These are phyloP conservation scores for Verticillium nonalfalfae DNA, from an alignment of 2,329 filamentous ascomycete genomes.

Conservation along the genomic window DNA sequence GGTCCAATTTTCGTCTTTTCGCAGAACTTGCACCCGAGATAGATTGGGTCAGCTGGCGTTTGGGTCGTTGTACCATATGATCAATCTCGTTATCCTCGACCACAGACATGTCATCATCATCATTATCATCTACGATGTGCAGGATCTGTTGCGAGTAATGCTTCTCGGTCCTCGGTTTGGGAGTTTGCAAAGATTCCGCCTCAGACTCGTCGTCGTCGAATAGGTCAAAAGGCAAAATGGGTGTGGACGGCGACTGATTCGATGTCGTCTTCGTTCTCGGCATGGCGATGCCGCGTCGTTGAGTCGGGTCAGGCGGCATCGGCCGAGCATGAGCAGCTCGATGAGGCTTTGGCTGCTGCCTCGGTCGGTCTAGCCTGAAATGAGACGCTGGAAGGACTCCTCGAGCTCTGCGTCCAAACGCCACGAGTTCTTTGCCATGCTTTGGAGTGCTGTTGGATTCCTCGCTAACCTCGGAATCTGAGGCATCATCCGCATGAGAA, in stretches of 20 bases:
- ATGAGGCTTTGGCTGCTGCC: conserved; percentile 16
- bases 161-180: conserved; percentile 3
- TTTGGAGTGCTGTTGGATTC: conserved; percentile 22
- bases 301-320: conserved; percentile 28
- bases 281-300: conserved; percentile 44
- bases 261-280: conserved; percentile 26
- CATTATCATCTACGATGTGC: background rate
- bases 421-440: conserved; percentile 34
- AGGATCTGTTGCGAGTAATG: conserved; percentile 14
- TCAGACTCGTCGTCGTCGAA: conserved; percentile 44
- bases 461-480: conserved; percentile 4
- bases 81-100: conserved; percentile 49
- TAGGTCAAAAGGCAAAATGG: conserved; percentile 10
- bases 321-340: conserved; percentile 19
- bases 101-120: conserved; percentile 25
- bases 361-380: conserved; percentile 51
- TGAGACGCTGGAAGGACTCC: conserved; percentile 63
- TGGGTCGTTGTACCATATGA: conserved; percentile 38
- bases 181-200: conserved; percentile 20
- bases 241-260: background rate
- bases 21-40: conserved; percentile 16
- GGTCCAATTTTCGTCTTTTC: conserved; percentile 17
- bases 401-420: conserved; percentile 40
- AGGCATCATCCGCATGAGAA: background rate
- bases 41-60: conserved; percentile 26